Base-by-base conservation (phyloP, 1,284 basidiomycete species). In the Xerocomus nothofagi region DNA sequence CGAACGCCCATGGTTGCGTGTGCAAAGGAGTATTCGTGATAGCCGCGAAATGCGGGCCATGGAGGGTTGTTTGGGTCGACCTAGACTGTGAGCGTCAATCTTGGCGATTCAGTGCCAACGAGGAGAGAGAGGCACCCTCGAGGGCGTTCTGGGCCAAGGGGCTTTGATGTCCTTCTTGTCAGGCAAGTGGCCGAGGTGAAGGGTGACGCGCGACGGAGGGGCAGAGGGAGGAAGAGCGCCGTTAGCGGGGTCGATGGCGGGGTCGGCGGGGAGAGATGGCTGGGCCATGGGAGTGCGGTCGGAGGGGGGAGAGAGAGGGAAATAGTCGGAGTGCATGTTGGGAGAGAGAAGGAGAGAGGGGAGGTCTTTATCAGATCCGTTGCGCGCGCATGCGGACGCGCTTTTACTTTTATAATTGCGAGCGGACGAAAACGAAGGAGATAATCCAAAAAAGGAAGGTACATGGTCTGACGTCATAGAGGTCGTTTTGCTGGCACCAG, bases 21-120 rank as follows among this genome's bases (percentile, higher is more conserved):
- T 46, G 93, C 93, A 69, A 95, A 95, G 2, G 93, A 95, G 71
- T 93, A 97, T 71, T 94, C 91, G 71, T 97, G 93, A 73, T 97
- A 97, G 9, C 94, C 94, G 54, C 93, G 86, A 74, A 84, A 93
- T 1, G 90, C 93, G 26, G 94, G 94, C 94, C 93, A 98, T 43
- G 95, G 95, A 27, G 95, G 95, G 75, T 97, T 93, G 74, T 98
- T 92, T 33, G 93, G 91, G 69, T 94, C 84, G 49, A 90, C 78
- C 84, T 87, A 47, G 33, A 6, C 41, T 40, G 30, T 43, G 30
- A 24, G 5, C 4, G 36, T 42, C 12, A 49, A 39, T 15, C 18
- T 7, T 23, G 20, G 26, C 4, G 12, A 44, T 14, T 23, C 5
- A 5, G 3, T 1, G 21, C 11, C 3, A n/a, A 20, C 9, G 27